Evolutionary conservation across 768 basidiomycete species (phyloP).

Genomic region (Suillus variegatus): DNA sequence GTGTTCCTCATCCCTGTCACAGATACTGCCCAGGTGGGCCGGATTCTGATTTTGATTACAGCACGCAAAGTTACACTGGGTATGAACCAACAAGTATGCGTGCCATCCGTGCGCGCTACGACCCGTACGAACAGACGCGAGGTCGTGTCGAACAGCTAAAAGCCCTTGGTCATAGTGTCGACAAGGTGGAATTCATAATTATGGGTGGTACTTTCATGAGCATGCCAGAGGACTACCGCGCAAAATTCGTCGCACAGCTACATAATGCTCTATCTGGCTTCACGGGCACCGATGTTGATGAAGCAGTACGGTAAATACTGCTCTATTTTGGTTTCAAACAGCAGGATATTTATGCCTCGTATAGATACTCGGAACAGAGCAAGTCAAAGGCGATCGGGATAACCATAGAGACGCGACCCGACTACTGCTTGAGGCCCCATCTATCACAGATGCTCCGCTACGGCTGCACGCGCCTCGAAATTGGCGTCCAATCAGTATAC

Average conservation of each 20-base stretch:
- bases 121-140: conserved; percentile 96
- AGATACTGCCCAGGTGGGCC: conserved; percentile 99
- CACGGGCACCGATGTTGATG: conserved; percentile 91
- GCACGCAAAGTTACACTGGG: conserved; percentile 94
- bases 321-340: background rate
- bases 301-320: conserved; percentile 75
- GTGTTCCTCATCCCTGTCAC: conserved; percentile 7
- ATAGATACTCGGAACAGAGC: conserved; percentile 93
- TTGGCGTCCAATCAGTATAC: conserved; percentile 98
- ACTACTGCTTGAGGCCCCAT: conserved; percentile 97
- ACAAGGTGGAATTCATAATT: conserved; percentile 93
- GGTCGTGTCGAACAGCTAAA: conserved; percentile 96
- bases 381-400: conserved; percentile 99
- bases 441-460: conserved; percentile 99
- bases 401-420: conserved; percentile 97
- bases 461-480: conserved; percentile 97
- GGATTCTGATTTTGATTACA: conserved; percentile 99
- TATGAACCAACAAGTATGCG: conserved; percentile 99
- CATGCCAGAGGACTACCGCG: conserved; percentile 96
- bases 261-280: conserved; percentile 97
- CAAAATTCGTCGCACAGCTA: conserved; percentile 90
- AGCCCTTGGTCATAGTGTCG: conserved; percentile 93
- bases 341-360: background rate
- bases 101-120: conserved; percentile 93
- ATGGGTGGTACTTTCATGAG: conserved; percentile 99